Base-by-base conservation (phyloP, 805 yeast species). In the Zygosaccharomyces bisporus region DNA sequence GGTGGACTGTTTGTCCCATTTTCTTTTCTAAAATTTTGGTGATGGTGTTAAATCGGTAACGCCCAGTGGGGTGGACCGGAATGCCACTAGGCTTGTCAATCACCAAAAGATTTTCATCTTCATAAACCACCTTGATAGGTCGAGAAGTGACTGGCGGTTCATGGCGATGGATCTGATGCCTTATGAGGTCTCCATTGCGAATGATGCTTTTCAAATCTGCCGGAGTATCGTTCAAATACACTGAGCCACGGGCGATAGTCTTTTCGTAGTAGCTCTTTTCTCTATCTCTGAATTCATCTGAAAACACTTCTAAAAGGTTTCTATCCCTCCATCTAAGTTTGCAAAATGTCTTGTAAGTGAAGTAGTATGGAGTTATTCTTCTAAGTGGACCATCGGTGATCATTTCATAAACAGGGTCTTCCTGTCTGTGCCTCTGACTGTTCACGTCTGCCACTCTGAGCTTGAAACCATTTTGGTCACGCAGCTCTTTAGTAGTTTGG, bases 1-100 rank as follows among this genome's bases (percentile, higher is more conserved):
- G 85, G 60, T 89, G 96, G 1, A 84, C 91, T 1, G 68, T 66
- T 33, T 75, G 68, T 1, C 82, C 83, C 47, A 72, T 62, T 55
- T 90, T 95, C 43, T 79, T 77, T 61, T 86, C 82, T 52, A 93
- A 65, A 3, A 88, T 77, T 61, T 81, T 83, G 8, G 95, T 86
- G 16, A 87, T 76, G 0, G 95, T 79, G 61, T 82, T 78, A 64
- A 79, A 79, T 59, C 93, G 60, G 71, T 81, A 80, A 51, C 90
- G 68, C 0, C 98, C 99, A 0, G 96, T 84, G 3, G 99, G 98
- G 62, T 93, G 99, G 0, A 87, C 95, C 0, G 99, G 97, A 2
- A 93, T 75, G 0, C 99, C 97, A 3, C 93, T 76, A 0, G 99
- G 99, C 53, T 93, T 93, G 62, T 91, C 95, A 17, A 93, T 82